Base-by-base conservation (phyloP, 495 filamentous ascomycete genomes). In the Neurospora tetrasperma region DNA sequence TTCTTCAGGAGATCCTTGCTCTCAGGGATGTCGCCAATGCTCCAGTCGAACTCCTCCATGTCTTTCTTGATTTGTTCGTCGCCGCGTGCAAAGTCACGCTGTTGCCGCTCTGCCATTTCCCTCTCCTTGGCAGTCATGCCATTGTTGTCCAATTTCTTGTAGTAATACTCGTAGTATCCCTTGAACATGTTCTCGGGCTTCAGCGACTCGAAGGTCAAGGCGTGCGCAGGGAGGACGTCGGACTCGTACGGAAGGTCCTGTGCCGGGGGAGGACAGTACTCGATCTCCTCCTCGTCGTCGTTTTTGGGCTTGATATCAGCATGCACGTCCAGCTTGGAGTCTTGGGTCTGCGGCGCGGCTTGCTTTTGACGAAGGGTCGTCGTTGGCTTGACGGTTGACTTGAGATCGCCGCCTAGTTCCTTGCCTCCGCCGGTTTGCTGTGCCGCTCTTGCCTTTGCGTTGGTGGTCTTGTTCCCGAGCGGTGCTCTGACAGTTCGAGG, bases 391-490 rank as follows among this genome's bases (percentile, higher is more conserved):
- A 79, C 79, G 5, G 73, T 76, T 0, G 84, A 81, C 75, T 85
- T 85, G 42, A 84, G 69, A 70, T 84, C 77, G n/a, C 79, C 80
- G 31, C 79, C 76, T 43, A 79, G 78, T 20, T 78, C 76, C 73
- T 85, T 86, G 54, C 77, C 84, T 20, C 81, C 84, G 1, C 80
- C 77, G 5, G 82, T 77, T 23, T 82, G 93, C 75, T 90, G 89
- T 44, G 90, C 86, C 5, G 86, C 86, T 77, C 86, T 92, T 70
- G 92, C 87, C 84, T 96, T 98, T 48, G 92, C 92, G 82, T 99
- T 99, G 59, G 96, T 98, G 0, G 95, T 98, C 82, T 99, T 99
- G 84, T 90, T 87, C 44, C 96, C 96, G 70, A 98, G 82, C 5
- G 93, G 90, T 46, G 96, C 94, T 74, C 94, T 90, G 68, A 31